These are phyloP conservation scores for Saturnispora gosingensis DNA, from an alignment of 805 yeast species.

Conservation along the genomic window DNA sequence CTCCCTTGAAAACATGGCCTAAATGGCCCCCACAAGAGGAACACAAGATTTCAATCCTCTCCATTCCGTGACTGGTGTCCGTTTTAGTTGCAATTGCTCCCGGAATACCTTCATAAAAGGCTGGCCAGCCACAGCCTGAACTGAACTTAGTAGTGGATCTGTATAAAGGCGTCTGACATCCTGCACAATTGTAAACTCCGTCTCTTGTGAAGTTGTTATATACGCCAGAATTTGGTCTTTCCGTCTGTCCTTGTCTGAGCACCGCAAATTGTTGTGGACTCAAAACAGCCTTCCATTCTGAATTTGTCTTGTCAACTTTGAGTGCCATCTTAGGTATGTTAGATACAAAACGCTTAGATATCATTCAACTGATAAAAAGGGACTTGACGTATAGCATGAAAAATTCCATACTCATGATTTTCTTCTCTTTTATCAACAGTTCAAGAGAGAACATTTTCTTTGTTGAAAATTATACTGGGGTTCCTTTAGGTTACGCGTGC, in stretches of 20 bases:
- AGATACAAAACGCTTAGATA: background rate
- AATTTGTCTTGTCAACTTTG: conserved; percentile 25
- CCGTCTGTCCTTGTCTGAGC: conserved; percentile 66
- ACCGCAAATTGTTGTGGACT: conserved; percentile 72
- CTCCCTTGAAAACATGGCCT: conserved; percentile 93
- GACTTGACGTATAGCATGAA: background rate
- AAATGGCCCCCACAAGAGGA: conserved; percentile 84
- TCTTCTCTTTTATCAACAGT: background rate
- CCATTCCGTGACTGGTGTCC: conserved; percentile 68
- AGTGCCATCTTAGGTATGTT: background rate
- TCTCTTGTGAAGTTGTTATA: conserved; percentile 38
- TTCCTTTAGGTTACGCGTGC: background rate
- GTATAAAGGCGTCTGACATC: conserved; percentile 74
- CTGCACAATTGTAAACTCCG: conserved; percentile 81
- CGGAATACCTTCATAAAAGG: conserved; percentile 84
- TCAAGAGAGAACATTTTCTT: background rate
- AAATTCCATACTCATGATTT: background rate
- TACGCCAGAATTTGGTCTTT: conserved; percentile 56
- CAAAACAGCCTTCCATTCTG: conserved; percentile 75
- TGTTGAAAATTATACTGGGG: background rate
- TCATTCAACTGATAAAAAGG: background rate
- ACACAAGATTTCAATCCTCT: conserved; percentile 84
- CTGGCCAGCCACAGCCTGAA: conserved; percentile 98
- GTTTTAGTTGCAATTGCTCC: conserved; percentile 55
- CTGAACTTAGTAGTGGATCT: conserved; percentile 73